A percentile compares a stretch with the other conserved stretches of the same genome.
phyloP scores from a whole-genome alignment of 2,329 filamentous ascomycete genomes.

The Sporothrix brasiliensis region DNA sequence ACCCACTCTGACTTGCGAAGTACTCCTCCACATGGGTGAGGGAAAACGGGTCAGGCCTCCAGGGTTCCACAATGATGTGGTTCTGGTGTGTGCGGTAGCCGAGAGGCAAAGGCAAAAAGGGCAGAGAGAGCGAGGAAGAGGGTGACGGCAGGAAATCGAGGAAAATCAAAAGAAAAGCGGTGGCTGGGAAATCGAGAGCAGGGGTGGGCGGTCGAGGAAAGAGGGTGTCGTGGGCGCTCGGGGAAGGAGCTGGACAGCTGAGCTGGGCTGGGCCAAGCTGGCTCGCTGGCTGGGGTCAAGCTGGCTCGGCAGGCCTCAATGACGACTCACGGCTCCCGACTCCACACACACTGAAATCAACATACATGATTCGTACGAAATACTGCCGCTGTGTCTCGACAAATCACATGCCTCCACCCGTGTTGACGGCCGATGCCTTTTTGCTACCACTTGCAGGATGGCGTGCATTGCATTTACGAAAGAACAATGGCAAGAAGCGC shows the following conservation, averaged over 20 bases:
- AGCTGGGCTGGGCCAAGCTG: background rate
- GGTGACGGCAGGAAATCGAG: background rate
- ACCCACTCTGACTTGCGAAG: background rate
- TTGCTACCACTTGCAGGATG: constrained; percentile 3
- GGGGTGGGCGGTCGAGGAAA: background rate
- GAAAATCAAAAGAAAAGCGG: constrained; percentile 26
- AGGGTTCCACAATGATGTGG: constrained; percentile 13
- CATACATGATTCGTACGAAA: constrained; percentile 16
- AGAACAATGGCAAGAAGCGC: background rate
- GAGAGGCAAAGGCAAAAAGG: background rate
- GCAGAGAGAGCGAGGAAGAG: background rate
- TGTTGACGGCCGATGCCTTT: constrained; percentile 12
- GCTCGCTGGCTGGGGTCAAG: background rate
- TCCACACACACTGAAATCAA: constrained; percentile 21
- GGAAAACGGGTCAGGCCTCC: constrained; percentile 9
- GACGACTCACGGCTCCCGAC: background rate
- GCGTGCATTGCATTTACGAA: constrained; percentile 17
- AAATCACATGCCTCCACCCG: constrained; percentile 32
- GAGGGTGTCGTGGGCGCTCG: constrained; percentile 16
- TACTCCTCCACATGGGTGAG: constrained; percentile 15
- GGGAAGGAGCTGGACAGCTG: background rate
- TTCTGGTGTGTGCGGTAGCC: background rate
- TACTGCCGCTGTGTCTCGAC: constrained; percentile 4
- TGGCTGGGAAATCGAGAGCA: constrained; percentile 30
- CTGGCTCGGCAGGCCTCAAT: constrained; percentile 10